phyloP scores from a whole-genome alignment of 139 green algal species.

The Chlamydomonas schloesseri region DNA sequence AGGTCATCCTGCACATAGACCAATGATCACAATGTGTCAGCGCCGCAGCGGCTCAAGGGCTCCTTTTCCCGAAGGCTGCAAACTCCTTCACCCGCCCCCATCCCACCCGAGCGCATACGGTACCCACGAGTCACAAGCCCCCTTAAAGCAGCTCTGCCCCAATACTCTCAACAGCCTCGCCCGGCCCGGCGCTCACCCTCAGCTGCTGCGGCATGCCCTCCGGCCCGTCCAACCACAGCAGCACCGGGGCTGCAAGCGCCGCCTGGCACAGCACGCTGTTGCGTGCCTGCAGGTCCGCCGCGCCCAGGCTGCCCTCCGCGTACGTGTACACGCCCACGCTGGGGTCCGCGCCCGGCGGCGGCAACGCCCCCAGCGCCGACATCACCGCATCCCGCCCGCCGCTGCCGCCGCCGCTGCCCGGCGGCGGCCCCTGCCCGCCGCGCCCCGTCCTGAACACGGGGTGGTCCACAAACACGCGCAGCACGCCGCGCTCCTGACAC shows the following conservation, averaged over 20 bases:
- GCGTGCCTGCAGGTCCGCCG: conserved; percentile 66
- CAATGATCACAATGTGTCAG: too few relatives aligned
- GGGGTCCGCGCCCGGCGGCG: conserved; percentile 11
- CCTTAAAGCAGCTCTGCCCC: too few relatives aligned
- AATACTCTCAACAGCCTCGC: neutral
- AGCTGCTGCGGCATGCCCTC: neutral
- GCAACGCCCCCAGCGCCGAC: neutral
- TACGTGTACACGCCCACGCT: conserved; percentile 58
- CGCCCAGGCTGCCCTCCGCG: conserved; percentile 16
- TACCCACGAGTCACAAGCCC: too few relatives aligned
- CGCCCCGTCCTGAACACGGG: conserved; percentile 55
- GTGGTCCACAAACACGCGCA: conserved; percentile 89
- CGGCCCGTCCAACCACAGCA: conserved; percentile 66
- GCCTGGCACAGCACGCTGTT: conserved; percentile 88
- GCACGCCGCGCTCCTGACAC: conserved; percentile 65
- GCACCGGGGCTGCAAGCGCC: conserved; percentile 77
- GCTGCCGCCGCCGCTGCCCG: neutral
- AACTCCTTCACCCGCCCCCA: too few relatives aligned
- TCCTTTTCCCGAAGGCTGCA: too few relatives aligned
- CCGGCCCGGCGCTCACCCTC: neutral
- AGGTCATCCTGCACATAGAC: neutral
- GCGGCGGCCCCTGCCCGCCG: neutral
- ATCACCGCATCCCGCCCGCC: neutral
- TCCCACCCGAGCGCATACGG: too few relatives aligned
- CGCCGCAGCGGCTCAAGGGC: too few relatives aligned